A percentile compares a stretch with the other conserved stretches of the same genome.
Conservation (phyloP, 371 early-diverging fungal genomes). For the Hamiltosporidium magnivora region DNA sequence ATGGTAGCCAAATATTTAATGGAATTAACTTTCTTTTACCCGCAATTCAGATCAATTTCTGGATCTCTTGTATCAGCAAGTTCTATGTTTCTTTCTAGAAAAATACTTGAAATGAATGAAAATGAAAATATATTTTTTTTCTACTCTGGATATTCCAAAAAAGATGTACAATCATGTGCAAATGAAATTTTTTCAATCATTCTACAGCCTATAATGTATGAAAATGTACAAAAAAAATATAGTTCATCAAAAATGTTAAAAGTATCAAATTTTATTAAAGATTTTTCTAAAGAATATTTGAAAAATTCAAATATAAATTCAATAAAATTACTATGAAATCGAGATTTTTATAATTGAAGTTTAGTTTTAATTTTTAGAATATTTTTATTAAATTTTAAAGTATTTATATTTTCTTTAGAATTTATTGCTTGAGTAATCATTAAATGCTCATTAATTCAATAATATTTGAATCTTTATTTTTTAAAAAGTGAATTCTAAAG, state of each 20-base stretch:
- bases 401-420: no score
- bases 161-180: constrained; percentile 18
- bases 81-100: background rate
- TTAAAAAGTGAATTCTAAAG: no score
- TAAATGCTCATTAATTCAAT: no score
- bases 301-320: no score
- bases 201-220: constrained; percentile 10
- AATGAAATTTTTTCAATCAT: constrained; percentile 15
- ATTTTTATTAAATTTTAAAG: no score
- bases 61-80: background rate
- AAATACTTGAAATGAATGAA: background rate
- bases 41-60: constrained; percentile 2
- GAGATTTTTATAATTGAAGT: no score
- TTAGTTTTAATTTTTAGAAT: no score
- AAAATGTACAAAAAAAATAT: constrained; percentile 38
- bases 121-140: background rate
- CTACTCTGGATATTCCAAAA: background rate
- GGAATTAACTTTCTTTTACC: constrained; percentile 27
- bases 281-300: no score
- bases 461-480: no score
- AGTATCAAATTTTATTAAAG: constrained; percentile 8
- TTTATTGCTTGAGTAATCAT: no score
- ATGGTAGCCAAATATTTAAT: constrained; percentile 18
- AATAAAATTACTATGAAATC: no score
- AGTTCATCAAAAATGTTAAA: background rate